Evolutionary conservation across 306 rosid species (phyloP).

Genomic region (Casuarina glauca): DNA sequence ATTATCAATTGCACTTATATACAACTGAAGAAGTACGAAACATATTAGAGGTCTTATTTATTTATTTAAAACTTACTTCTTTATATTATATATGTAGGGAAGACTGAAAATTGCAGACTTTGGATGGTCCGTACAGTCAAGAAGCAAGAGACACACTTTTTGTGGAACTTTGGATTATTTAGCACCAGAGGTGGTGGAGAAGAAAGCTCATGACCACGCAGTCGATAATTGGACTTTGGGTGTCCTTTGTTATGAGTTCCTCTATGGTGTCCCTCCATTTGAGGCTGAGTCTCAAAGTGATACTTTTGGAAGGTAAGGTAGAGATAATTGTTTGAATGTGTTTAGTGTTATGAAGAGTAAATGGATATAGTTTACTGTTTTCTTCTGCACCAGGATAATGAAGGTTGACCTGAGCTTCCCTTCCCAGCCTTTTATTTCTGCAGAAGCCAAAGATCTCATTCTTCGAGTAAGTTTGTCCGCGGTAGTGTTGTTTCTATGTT

Average conservation of each 20-base stretch:
- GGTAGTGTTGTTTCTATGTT: neutral
- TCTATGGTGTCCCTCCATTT: constrained; percentile 83
- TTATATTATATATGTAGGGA: constrained; percentile 50
- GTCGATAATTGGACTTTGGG: constrained; percentile 95
- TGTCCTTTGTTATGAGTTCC: constrained; percentile 85
- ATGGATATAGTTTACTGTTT: constrained; percentile 1
- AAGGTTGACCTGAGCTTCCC: constrained; percentile 74
- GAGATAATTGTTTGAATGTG: neutral
- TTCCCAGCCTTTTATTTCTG: constrained; percentile 49
- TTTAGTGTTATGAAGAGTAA: constrained; percentile 4
- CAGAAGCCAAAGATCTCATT: constrained; percentile 73
- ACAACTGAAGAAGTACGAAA: neutral
- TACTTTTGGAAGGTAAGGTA: constrained; percentile 64
- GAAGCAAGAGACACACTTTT: constrained; percentile 76
- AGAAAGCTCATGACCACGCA: constrained; percentile 77
- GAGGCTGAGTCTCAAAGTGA: constrained; percentile 87
- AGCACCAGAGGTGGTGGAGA: constrained; percentile 95
- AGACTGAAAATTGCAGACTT: constrained; percentile 88
- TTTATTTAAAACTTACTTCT: neutral
- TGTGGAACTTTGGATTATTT: constrained; percentile 93
- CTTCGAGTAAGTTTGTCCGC: constrained; percentile 45
- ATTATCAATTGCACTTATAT: neutral
- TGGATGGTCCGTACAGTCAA: constrained; percentile 94
- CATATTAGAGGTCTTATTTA: neutral
- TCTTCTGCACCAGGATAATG: constrained; percentile 52